Evolutionary conservation across 2,329 filamentous ascomycete species (phyloP).

Genomic region (Cladosporium sp.): DNA sequence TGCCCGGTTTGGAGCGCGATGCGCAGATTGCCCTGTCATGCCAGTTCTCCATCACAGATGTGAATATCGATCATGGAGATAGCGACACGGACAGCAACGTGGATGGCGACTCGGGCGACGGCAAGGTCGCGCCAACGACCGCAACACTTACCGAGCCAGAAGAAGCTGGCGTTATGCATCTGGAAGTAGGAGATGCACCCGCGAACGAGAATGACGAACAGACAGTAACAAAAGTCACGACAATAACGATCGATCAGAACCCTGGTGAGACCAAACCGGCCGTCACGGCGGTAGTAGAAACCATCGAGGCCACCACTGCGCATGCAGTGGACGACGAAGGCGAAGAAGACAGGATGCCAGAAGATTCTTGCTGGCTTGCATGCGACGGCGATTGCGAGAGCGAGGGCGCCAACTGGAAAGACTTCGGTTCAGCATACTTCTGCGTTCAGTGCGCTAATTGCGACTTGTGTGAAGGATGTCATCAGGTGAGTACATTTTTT

Average conservation of each 20-base stretch:
- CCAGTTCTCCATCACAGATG: not conserved
- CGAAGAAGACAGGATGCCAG: not conserved
- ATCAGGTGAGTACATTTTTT: not conserved
- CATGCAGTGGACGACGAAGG: not conserved
- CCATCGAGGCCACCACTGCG: not conserved
- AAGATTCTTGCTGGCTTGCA: not conserved
- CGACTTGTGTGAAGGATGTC: not conserved
- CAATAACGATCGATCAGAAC: no score
- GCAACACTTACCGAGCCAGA: no score
- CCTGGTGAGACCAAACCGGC: no score
- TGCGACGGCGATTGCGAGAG: not conserved
- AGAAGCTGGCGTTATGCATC: no score
- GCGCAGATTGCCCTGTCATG: not conserved
- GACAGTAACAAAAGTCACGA: no score
- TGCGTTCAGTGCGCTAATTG: not conserved
- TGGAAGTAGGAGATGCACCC: no score
- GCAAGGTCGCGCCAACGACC: no score
- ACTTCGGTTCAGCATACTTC: not conserved
- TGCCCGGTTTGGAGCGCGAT: not conserved
- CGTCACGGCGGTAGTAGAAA: no score
- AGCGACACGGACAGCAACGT: not conserved
- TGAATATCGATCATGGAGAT: not conserved
- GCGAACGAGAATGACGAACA: no score
- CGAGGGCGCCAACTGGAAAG: not conserved
- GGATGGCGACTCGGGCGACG: no score